These are phyloP conservation scores for Cryptosporidium xiaoi DNA, from an alignment of 169 alveolate genomes.

Conservation along the genomic window DNA sequence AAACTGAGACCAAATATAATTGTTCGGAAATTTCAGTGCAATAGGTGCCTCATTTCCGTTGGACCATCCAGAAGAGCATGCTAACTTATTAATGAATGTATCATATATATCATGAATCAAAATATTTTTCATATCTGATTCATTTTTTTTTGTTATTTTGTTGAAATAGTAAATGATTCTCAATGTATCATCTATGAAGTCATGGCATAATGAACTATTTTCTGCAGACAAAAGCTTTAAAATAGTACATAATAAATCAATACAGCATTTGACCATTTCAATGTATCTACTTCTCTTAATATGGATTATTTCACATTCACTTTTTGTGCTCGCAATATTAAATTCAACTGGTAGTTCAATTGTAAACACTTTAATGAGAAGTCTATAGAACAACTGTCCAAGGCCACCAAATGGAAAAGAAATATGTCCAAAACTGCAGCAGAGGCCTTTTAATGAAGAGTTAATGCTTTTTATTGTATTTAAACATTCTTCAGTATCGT, in stretches of 20 bases:
- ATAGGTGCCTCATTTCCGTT: constrained; percentile 26
- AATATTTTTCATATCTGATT: background rate
- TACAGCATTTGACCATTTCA: constrained; percentile 16
- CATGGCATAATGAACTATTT: background rate
- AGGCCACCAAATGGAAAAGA: constrained; percentile 64
- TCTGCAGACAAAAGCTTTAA: constrained; percentile 23
- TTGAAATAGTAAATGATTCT: constrained; percentile 16
- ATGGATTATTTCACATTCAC: background rate
- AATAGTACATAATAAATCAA: constrained; percentile 9
- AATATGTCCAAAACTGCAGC: constrained; percentile 50
- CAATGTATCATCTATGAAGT: constrained; percentile 32
- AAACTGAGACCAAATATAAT: background rate
- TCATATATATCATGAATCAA: constrained; percentile 28
- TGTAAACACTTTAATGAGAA: constrained; percentile 21
- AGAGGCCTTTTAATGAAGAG: constrained; percentile 45
- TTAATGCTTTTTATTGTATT: constrained; percentile 37
- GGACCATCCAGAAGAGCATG: background rate
- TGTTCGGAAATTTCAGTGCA: constrained; percentile 6
- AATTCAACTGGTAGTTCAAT: background rate
- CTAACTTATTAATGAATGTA: background rate
- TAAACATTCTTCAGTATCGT: background rate
- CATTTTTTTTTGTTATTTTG: background rate
- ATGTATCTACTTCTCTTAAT: background rate
- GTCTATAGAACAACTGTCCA: constrained; percentile 47
- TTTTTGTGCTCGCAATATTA: background rate